A percentile compares a stretch with the other conserved stretches of the same genome.
phyloP scores from a whole-genome alignment of 148 eudicot genomes.

The Diospyros lotus region DNA sequence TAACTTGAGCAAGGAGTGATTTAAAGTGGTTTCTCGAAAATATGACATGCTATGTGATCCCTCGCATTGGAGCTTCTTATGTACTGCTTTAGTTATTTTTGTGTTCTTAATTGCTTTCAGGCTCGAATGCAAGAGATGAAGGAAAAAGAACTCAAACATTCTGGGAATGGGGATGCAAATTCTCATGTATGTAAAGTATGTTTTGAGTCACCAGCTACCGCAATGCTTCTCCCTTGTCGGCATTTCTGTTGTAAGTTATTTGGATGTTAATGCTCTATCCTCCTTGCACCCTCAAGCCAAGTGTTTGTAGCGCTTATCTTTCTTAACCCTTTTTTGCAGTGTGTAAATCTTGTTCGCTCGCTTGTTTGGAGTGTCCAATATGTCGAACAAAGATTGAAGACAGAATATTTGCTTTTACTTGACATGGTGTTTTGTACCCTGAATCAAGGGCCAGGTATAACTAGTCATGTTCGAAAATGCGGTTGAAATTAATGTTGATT shows the following conservation, averaged over 20 bases:
- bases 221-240: constrained; percentile 92
- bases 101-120: constrained; percentile 26
- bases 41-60: too few relatives aligned
- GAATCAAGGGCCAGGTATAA: constrained; percentile 27
- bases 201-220: constrained; percentile 72
- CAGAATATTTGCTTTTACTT: constrained; percentile 78
- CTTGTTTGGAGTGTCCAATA: constrained; percentile 78
- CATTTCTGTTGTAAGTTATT: constrained; percentile 75
- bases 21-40: too few relatives aligned
- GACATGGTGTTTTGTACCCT: constrained; percentile 23
- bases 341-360: constrained; percentile 85
- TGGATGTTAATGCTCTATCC: background rate
- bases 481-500: background rate
- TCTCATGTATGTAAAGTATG: constrained; percentile 97
- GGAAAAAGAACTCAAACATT: constrained; percentile 71
- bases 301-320: background rate
- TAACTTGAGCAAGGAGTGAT: too few relatives aligned
- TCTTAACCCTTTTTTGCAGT: constrained; percentile 45
- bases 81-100: too few relatives aligned
- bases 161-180: constrained; percentile 60
- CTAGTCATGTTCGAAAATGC: background rate
- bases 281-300: background rate
- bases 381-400: constrained; percentile 77
- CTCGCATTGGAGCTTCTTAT: too few relatives aligned
- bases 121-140: constrained; percentile 99